A percentile compares a stretch with the other conserved stretches of the same genome.
Evolutionary conservation across 306 rosid species (phyloP).

Genomic region (Dryas alaskensis): DNA sequence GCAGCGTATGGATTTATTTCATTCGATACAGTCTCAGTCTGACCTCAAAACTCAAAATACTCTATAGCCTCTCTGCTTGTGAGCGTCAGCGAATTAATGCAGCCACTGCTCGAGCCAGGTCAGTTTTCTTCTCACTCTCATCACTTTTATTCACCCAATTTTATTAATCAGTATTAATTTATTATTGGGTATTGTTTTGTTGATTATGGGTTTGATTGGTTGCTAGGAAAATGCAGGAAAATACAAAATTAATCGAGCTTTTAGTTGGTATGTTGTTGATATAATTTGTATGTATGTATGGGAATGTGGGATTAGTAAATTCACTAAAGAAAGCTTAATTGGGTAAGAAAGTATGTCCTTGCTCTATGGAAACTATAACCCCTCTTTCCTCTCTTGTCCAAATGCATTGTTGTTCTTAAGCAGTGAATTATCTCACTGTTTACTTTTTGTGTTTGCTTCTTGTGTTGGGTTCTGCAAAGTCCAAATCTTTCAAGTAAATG

Average conservation of each 20-base stretch:
- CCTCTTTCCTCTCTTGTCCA: not conserved
- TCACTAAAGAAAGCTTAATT: not conserved
- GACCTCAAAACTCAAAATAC: not conserved
- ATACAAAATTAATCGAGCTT: not conserved
- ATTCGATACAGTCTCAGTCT: too few species aligned
- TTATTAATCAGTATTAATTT: not conserved
- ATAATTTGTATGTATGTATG: not conserved
- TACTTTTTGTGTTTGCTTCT: too few species aligned
- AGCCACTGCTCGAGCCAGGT: conserved; percentile 17
- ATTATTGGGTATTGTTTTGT: not conserved
- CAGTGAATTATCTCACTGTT: not conserved
- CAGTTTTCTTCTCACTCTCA: not conserved
- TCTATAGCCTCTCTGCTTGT: too few species aligned
- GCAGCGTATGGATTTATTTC: too few species aligned
- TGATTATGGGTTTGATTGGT: not conserved
- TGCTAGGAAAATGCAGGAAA: not conserved
- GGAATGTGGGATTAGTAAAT: not conserved
- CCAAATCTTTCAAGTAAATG: not conserved
- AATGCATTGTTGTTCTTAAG: not conserved
- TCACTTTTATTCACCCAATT: not conserved
- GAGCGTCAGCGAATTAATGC: not conserved
- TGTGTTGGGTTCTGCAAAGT: not conserved
- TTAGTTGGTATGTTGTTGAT: not conserved
- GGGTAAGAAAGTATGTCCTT: not conserved
- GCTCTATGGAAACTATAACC: not conserved